These are phyloP conservation scores for Aspergillus novoparasiticus DNA, from an alignment of 2,329 filamentous ascomycete species.

Conservation along the genomic window DNA sequence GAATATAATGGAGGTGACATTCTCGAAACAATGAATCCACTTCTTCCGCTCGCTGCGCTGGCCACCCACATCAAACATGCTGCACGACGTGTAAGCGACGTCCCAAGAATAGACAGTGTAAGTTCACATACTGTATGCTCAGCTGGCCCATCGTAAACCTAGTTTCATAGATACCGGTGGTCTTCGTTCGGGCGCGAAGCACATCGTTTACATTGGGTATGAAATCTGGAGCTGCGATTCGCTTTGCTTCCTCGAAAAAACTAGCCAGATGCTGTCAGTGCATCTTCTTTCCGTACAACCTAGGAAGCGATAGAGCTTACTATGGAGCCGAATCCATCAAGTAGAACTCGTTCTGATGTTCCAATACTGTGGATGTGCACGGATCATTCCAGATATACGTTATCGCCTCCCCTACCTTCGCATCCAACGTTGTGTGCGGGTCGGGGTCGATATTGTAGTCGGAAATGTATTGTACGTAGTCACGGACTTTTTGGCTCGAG, in stretches of 20 bases:
- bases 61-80: conserved; percentile 99
- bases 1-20: conserved; percentile 99
- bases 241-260: conserved; percentile 90
- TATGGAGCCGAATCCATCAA: conserved; percentile 99
- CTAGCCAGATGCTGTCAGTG: conserved; percentile 51
- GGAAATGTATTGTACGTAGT: conserved; percentile 76
- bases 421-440: conserved; percentile 80
- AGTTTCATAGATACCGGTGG: conserved; percentile 98
- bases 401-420: conserved; percentile 79
- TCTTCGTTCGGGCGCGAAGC: conserved; percentile 92
- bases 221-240: conserved; percentile 83
- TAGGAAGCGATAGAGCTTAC: conserved; percentile 57
- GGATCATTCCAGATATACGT: conserved; percentile 89
- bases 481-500: conserved; percentile 68
- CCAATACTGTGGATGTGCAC: conserved; percentile 78
- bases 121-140: conserved; percentile 86
- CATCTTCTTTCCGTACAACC: conserved; percentile 19
- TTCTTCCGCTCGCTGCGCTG: conserved; percentile 98
- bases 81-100: conserved; percentile 45
- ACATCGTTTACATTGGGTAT: conserved; percentile 94
- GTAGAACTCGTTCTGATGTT: conserved; percentile 97
- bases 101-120: conserved; percentile 9
- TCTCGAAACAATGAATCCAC: conserved; percentile 99
- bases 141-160: conserved; percentile 98
- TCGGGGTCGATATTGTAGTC: conserved; percentile 90